Conservation (phyloP, 2,329 filamentous ascomycete genomes). For the Claviceps cyperi region DNA sequence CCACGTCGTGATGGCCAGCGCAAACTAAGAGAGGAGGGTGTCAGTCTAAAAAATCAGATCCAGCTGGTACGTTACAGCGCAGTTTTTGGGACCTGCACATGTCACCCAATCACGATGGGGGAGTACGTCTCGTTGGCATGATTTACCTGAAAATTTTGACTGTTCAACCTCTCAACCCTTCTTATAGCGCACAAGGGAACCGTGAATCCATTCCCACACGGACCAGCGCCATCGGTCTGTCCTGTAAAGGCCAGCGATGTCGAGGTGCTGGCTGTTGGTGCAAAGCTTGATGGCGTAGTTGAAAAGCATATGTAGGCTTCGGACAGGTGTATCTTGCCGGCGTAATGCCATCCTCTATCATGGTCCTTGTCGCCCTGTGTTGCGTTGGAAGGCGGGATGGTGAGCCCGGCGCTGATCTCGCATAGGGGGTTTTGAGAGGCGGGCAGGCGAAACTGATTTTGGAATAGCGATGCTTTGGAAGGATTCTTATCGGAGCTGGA, state of each 20-base stretch:
- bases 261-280: conserved; percentile 62
- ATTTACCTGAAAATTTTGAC: conserved; percentile 62
- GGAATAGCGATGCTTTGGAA: conserved; percentile 85
- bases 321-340: conserved; percentile 82
- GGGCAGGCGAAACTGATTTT: conserved; percentile 90
- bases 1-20: conserved; percentile 89
- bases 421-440: conserved; percentile 83
- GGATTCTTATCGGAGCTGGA: conserved; percentile 65
- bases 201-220: conserved; percentile 90
- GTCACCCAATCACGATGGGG: background rate
- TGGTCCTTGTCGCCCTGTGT: conserved; percentile 57
- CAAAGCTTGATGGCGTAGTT: conserved; percentile 78
- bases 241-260: conserved; percentile 78
- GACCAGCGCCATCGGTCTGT: conserved; percentile 82
- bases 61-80: background rate
- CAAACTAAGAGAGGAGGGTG: conserved; percentile 42
- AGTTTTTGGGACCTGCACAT: background rate
- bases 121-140: background rate
- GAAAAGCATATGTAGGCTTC: conserved; percentile 96
- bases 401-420: conserved; percentile 93
- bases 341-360: conserved; percentile 72
- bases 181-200: conserved; percentile 84
- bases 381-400: conserved; percentile 60
- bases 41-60: background rate
- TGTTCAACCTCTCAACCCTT: conserved; percentile 83